Base-by-base conservation (phyloP, 345 rosid genomes). In the Adansonia digitata region DNA sequence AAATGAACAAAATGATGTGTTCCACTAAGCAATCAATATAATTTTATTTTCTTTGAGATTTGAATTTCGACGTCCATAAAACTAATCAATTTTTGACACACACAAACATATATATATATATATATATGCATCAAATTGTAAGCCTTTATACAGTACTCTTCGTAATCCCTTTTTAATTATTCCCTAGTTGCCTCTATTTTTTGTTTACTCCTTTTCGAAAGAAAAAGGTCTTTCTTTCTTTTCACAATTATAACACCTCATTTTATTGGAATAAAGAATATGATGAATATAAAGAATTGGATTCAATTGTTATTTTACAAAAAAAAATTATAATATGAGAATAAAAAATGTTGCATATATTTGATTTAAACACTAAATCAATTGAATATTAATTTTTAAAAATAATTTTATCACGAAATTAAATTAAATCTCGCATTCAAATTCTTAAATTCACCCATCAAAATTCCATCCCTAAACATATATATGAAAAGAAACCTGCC, bases 1-100 rank as follows among this genome's bases (percentile, higher is more conserved):
- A 27, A 48, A 76, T 73, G 26, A 18, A 57, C 4, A 6, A 69
- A 75, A 55, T 73, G 60, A 70, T 46, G 57, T 70, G 78, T 46
- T 60, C 70, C 78, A 74, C 78, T 74, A 52, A 62, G 24, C 46
- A 59, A 11, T 3, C 3, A 14, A 13, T 59, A 1, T 31, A 1
- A 1, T 1, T 31, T 59, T 35, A 59, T 13, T 13, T 17, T 12
- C 9, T 55, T 14, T 20, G 12, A 17, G 31, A 55, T 55, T 26
- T 39, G 3, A 8, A 4, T 7, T 51, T 31, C n/a, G n/a, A n/a
- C 34, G 9, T 26, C 31, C 34, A 31, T 31, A 31, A 31, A 31
- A 31, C 34, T 31, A 31, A 31, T 31, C 63, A n/a, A n/a, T n/a
- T n/a, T n/a, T n/a, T n/a, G n/a, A n/a, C n/a, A n/a, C n/a, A n/a